These are phyloP conservation scores for Cenchrus purpureus DNA, from an alignment of 176 grass and related monocot species.

Conservation along the genomic window DNA sequence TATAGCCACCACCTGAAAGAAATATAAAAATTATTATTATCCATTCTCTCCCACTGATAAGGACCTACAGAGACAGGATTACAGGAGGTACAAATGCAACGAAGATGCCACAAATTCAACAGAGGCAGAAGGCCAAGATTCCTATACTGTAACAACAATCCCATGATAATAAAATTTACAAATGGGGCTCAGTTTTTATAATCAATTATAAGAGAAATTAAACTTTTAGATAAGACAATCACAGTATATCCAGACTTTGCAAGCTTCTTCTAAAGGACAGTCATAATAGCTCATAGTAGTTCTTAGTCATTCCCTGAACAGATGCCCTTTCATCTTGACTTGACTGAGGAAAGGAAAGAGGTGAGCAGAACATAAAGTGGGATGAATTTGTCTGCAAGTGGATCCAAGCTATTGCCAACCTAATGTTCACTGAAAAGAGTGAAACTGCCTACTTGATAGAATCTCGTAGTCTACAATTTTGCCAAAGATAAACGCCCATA, in stretches of 20 bases:
- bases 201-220: background rate
- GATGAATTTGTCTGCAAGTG: background rate
- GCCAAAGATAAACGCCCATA: background rate
- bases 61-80: background rate
- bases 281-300: background rate
- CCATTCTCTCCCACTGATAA: background rate
- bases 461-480: no score
- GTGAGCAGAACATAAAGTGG: constrained; percentile 7
- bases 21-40: background rate
- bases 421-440: background rate
- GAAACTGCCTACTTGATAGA: background rate
- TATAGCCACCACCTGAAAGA: constrained; percentile 87
- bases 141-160: background rate
- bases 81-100: constrained; percentile 18
- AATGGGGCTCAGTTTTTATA: background rate
- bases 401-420: constrained; percentile 7
- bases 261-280: background rate
- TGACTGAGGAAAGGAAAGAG: background rate
- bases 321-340: background rate
- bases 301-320: background rate
- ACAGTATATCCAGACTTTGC: background rate
- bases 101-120: background rate
- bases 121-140: constrained; percentile 1
- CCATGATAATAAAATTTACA: background rate
- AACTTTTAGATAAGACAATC: background rate